Evolutionary conservation across 2,329 filamentous ascomycete genomes (phyloP).

Genomic region (Lachnellula occidentalis): DNA sequence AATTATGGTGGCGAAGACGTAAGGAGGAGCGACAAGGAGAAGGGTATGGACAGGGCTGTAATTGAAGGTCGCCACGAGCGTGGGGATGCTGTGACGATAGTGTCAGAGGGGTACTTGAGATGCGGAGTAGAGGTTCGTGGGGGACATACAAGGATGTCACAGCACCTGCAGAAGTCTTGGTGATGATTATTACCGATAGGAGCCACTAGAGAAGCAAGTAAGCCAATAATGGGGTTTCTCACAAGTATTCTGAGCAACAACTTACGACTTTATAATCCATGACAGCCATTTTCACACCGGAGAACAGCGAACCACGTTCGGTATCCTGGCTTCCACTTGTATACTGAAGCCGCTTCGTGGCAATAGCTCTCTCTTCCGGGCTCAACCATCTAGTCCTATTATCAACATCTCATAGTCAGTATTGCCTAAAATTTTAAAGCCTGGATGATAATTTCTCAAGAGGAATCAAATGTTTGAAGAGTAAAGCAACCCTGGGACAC

Average conservation of each 20-base stretch:
- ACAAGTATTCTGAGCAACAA: background rate
- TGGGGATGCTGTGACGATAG: slow-evolving; percentile 17
- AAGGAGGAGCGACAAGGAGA: slow-evolving; percentile 21
- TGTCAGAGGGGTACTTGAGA: no score
- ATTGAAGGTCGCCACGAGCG: slow-evolving; percentile 15
- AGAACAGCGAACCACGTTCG: slow-evolving; percentile 8
- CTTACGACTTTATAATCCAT: slow-evolving; percentile 15
- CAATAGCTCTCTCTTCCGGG: slow-evolving; percentile 36
- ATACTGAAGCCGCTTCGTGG: slow-evolving; percentile 20
- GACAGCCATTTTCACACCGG: slow-evolving; percentile 15
- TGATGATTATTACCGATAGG: slow-evolving; percentile 3
- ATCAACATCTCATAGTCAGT: no score
- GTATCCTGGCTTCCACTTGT: slow-evolving; percentile 9
- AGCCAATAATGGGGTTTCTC: background rate
- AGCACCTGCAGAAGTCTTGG: background rate
- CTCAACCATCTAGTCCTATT: slow-evolving; percentile 32
- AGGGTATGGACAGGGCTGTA: slow-evolving; percentile 15
- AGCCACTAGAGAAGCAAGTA: background rate
- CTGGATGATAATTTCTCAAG: no score
- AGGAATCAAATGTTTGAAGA: no score
- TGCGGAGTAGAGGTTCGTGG: no score
- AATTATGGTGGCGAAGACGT: slow-evolving; percentile 17
- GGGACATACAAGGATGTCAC: slow-evolving; percentile 22
- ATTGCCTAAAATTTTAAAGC: no score
- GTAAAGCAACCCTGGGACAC: no score